Evolutionary conservation across 441 rosid species (phyloP).

Genomic region (Populus hybrid): DNA sequence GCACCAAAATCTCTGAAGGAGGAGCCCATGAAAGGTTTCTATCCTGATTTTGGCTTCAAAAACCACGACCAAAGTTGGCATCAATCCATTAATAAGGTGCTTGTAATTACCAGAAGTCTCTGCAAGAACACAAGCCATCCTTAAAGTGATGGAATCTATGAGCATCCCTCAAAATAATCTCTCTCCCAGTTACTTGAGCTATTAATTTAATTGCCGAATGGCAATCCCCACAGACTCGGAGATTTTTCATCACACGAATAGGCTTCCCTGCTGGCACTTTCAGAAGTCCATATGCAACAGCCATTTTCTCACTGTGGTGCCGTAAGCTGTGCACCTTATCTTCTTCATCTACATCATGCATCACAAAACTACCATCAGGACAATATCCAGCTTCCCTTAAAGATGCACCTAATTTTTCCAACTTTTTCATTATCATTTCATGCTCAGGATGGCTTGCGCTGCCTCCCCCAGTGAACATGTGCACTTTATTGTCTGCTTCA

Average conservation of each 20-base stretch:
- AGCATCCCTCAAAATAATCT: conserved; percentile 63
- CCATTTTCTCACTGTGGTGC: conserved; percentile 62
- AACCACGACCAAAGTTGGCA: background rate
- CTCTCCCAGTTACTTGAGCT: conserved; percentile 49
- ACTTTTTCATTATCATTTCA: conserved; percentile 34
- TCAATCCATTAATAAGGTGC: background rate
- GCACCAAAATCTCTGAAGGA: background rate
- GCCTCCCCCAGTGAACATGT: conserved; percentile 55
- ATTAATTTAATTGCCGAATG: conserved; percentile 63
- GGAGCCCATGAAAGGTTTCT: background rate
- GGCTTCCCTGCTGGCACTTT: conserved; percentile 60
- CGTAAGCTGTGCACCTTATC: conserved; percentile 52
- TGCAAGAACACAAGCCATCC: conserved; percentile 60
- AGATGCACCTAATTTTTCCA: conserved; percentile 44
- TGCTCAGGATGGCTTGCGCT: conserved; percentile 47
- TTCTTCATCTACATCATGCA: conserved; percentile 72
- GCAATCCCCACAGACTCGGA: conserved; percentile 63
- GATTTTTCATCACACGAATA: conserved; percentile 63
- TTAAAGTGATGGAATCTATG: conserved; percentile 68
- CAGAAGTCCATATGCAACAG: conserved; percentile 62
- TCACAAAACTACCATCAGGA: conserved; percentile 61
- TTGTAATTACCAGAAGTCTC: conserved; percentile 51
- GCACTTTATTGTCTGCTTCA: conserved; percentile 49
- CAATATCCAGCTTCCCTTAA: conserved; percentile 59
- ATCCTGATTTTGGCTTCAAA: background rate